Percentiles rank a stretch among this genome's conserved stretches.
Evolutionary conservation across 176 grass and related monocot genomes (phyloP).

Genomic region (Aegilops umbellulata): DNA sequence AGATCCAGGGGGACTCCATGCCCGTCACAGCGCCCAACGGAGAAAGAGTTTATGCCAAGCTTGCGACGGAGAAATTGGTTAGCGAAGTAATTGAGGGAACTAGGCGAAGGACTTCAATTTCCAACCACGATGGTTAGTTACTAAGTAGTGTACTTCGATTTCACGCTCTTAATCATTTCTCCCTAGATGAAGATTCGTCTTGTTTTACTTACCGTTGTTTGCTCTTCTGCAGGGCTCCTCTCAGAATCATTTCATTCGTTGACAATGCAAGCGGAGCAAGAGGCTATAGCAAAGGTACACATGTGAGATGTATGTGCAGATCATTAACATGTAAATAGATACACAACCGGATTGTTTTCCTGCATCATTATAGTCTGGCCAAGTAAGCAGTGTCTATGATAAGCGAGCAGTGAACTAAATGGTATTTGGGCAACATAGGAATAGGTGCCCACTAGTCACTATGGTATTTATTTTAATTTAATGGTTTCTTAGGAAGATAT

Average conservation of each 20-base stretch:
- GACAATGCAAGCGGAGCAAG: slow-evolving; percentile 54
- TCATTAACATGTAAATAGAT: neutral
- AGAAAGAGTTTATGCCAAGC: slow-evolving; percentile 79
- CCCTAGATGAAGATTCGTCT: slow-evolving; percentile 1
- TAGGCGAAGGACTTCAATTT: slow-evolving; percentile 12
- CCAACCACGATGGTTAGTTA: slow-evolving; percentile 36
- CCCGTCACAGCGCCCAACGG: slow-evolving; percentile 73
- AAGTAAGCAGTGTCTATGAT: neutral
- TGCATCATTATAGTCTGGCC: neutral
- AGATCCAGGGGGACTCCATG: slow-evolving; percentile 73
- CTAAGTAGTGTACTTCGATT: neutral
- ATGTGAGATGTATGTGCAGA: neutral
- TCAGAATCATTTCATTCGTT: slow-evolving; percentile 67
- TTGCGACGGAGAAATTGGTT: slow-evolving; percentile 18
- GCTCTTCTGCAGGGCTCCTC: slow-evolving; percentile 55
- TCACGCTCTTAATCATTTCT: slow-evolving; percentile 9
- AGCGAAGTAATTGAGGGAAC: slow-evolving; percentile 13
- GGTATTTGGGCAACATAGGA: neutral
- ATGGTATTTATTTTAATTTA: neutral
- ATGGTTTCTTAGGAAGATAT: neutral
- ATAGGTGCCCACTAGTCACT: neutral
- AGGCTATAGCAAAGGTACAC: slow-evolving; percentile 79
- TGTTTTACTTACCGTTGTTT: neutral
- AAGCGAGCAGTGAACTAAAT: neutral
- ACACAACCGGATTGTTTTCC: neutral